Conservation (phyloP, 2,329 filamentous ascomycete species). For the Didymella pinodella region DNA sequence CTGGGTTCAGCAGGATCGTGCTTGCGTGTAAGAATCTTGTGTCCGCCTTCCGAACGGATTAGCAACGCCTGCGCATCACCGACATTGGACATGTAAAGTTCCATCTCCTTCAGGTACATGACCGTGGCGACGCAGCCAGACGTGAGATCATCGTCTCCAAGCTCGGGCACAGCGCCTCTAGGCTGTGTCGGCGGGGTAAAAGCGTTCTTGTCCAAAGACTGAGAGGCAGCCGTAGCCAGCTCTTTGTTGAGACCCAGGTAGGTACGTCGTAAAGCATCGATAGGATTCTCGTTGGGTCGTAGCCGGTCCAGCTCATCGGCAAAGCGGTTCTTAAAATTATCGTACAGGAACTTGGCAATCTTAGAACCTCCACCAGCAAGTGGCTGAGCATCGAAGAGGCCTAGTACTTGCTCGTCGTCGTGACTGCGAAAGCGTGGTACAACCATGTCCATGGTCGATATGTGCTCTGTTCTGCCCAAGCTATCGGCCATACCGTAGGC, state of each 20-base stretch:
- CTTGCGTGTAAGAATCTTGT: slow-evolving; percentile 85
- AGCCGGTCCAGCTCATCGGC: slow-evolving; percentile 79
- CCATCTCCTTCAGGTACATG: slow-evolving; percentile 85
- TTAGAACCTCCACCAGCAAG: slow-evolving; percentile 89
- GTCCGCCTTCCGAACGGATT: slow-evolving; percentile 84
- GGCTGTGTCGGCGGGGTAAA: slow-evolving; percentile 57
- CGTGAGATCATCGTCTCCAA: slow-evolving; percentile 87
- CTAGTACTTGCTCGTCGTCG: slow-evolving; percentile 87
- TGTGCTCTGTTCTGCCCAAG: slow-evolving; percentile 88
- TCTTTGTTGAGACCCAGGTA: slow-evolving; percentile 95
- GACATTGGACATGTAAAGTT: slow-evolving; percentile 93
- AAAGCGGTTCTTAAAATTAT: slow-evolving; percentile 91
- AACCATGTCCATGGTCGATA: slow-evolving; percentile 95
- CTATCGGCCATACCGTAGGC: slow-evolving; percentile 98
- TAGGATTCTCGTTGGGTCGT: slow-evolving; percentile 74
- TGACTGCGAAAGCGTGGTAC: slow-evolving; percentile 90
- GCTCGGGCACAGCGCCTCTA: slow-evolving; percentile 76
- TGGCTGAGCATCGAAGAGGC: slow-evolving; percentile 96
- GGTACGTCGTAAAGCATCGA: slow-evolving; percentile 83
- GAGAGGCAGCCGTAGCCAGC: slow-evolving; percentile 82
- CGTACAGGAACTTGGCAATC: slow-evolving; percentile 94
- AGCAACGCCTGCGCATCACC: slow-evolving; percentile 96
- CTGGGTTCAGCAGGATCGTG: slow-evolving; percentile 88
- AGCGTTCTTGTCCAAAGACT: slow-evolving; percentile 74
- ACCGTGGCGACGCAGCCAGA: slow-evolving; percentile 93